Conservation (phyloP, 257 asterid species). For the Gardenia jasminoides region DNA sequence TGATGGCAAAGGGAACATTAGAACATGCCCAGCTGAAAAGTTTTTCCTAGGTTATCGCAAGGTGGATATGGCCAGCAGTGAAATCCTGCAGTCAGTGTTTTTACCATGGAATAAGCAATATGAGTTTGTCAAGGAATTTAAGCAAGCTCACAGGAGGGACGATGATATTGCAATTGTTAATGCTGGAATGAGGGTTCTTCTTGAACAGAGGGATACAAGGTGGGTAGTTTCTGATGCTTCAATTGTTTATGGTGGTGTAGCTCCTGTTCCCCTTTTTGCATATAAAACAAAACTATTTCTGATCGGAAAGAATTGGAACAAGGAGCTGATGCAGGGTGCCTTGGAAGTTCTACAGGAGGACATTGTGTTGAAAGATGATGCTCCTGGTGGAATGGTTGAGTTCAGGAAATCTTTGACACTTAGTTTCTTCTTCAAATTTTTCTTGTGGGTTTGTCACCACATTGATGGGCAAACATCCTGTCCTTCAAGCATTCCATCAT, state of each 20-base stretch:
- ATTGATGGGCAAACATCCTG: slow-evolving; percentile 57
- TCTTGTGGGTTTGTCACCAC: slow-evolving; percentile 82
- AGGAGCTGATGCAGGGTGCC: slow-evolving; percentile 60
- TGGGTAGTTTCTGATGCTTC: slow-evolving; percentile 83
- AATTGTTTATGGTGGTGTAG: slow-evolving; percentile 88
- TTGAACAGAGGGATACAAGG: slow-evolving; percentile 51
- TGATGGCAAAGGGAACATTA: slow-evolving; percentile 57
- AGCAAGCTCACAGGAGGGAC: slow-evolving; percentile 94
- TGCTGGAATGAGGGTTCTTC: slow-evolving; percentile 82
- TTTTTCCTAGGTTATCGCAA: slow-evolving; percentile 87
- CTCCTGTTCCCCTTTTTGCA: slow-evolving; percentile 71
- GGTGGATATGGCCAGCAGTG: slow-evolving; percentile 69
- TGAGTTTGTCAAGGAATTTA: slow-evolving; percentile 86
- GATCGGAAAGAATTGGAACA: slow-evolving; percentile 72
- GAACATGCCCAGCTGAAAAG: slow-evolving; percentile 61
- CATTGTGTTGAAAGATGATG: slow-evolving; percentile 71
- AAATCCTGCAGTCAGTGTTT: slow-evolving; percentile 71
- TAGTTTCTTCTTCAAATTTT: slow-evolving; percentile 90
- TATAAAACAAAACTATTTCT: slow-evolving; percentile 52
- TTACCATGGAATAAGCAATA: slow-evolving; percentile 73
- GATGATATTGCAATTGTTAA: slow-evolving; percentile 97
- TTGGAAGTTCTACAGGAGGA: slow-evolving; percentile 63
- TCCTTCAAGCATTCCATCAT: slow-evolving; percentile 49
- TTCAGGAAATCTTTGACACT: slow-evolving; percentile 74
- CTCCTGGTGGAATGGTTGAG: slow-evolving; percentile 98